Evolutionary conservation across 495 filamentous ascomycete species (phyloP).

Genomic region (Halenospora varia): DNA sequence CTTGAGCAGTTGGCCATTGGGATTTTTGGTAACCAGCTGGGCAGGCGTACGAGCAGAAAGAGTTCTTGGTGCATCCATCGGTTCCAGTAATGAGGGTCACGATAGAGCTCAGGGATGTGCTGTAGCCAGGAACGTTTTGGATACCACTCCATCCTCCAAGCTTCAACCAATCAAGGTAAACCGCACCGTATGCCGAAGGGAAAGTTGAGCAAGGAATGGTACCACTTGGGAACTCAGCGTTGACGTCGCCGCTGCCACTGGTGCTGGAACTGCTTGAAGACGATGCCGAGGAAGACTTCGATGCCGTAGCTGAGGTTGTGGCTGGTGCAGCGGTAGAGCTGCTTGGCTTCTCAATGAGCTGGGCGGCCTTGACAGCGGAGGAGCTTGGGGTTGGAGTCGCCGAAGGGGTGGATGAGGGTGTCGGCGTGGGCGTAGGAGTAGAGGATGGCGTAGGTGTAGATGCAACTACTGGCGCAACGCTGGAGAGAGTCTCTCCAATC

Average conservation of each 20-base stretch:
- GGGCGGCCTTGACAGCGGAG: constrained; percentile 12
- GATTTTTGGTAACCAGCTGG: constrained; percentile 87
- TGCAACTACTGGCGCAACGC: constrained; percentile 6
- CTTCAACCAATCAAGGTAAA: constrained; percentile 62
- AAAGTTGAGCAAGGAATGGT: constrained; percentile 66
- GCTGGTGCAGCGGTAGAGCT: constrained; percentile 21
- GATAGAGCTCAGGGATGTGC: constrained; percentile 19
- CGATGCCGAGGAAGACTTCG: constrained; percentile 5
- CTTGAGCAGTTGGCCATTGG: constrained; percentile 85
- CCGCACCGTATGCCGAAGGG: constrained; percentile 79
- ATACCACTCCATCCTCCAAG: constrained; percentile 79
- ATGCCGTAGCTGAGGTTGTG: constrained; percentile 18
- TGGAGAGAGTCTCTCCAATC: constrained; percentile 32
- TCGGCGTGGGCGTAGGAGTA: neutral
- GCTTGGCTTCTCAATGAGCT: constrained; percentile 15
- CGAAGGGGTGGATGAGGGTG: constrained; percentile 30
- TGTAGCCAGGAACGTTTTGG: constrained; percentile 48
- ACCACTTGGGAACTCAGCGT: constrained; percentile 73
- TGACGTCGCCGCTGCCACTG: constrained; percentile 41
- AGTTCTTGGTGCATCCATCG: constrained; percentile 53
- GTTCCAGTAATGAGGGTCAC: constrained; percentile 60
- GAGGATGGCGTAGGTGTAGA: constrained; percentile 8
- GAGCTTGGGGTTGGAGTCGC: constrained; percentile 32
- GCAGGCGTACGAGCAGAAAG: constrained; percentile 92
- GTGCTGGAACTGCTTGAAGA: neutral